phyloP scores from a whole-genome alignment of 371 early-diverging fungal species.

The Lichtheimia hyalospora region DNA sequence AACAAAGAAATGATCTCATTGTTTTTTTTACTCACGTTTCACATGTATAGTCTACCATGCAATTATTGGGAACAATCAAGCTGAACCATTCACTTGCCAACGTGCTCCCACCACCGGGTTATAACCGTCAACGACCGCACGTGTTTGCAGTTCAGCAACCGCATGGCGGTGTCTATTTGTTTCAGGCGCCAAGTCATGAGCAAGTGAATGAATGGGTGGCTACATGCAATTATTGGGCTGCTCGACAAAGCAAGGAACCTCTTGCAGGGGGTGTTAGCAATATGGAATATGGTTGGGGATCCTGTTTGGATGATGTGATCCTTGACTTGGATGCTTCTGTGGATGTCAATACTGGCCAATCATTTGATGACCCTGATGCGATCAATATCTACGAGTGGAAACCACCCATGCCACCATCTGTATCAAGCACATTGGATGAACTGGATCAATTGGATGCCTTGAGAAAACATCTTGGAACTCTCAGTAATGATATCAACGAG shows the following conservation, averaged over 20 bases:
- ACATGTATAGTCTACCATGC: slow-evolving; percentile 14
- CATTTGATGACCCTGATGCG: slow-evolving; percentile 26
- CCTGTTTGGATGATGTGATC: slow-evolving; percentile 47
- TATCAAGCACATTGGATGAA: slow-evolving; percentile 38
- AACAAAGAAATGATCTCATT: neutral
- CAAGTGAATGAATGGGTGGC: slow-evolving; percentile 81
- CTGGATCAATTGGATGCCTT: slow-evolving; percentile 30
- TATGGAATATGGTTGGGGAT: slow-evolving; percentile 92
- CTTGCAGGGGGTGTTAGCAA: slow-evolving; percentile 81
- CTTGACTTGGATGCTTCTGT: slow-evolving; percentile 25
- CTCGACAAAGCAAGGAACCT: slow-evolving; percentile 85
- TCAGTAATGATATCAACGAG: slow-evolving; percentile 41
- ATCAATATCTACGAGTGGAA: slow-evolving; percentile 41
- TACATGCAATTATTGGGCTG: slow-evolving; percentile 92
- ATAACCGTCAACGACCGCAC: slow-evolving; percentile 73
- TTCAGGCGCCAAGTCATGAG: slow-evolving; percentile 71
- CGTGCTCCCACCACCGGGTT: slow-evolving; percentile 84
- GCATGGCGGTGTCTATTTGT: slow-evolving; percentile 80
- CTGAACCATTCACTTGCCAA: slow-evolving; percentile 82
- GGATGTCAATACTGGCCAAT: slow-evolving; percentile 9
- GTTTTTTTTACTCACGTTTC: neutral
- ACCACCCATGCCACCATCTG: slow-evolving; percentile 41
- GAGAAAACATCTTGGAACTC: slow-evolving; percentile 26
- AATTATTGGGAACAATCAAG: slow-evolving; percentile 56
- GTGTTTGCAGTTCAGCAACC: slow-evolving; percentile 85